Percentiles rank a stretch among this genome's conserved stretches.
These are phyloP conservation scores for Saccharomyces paradoxus DNA, from an alignment of 805 yeast genomes.

Conservation along the genomic window DNA sequence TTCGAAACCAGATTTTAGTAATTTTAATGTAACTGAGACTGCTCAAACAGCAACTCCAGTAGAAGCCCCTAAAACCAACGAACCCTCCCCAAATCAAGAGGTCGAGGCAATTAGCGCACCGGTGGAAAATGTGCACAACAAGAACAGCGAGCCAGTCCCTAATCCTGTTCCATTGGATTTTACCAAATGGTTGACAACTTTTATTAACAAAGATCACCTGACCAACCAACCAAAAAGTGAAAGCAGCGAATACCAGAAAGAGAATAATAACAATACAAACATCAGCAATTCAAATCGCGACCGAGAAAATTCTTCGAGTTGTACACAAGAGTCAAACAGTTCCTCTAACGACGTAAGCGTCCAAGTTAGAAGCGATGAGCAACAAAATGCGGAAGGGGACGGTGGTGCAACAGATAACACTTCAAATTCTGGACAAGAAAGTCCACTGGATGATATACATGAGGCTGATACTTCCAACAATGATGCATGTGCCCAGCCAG, in stretches of 20 bases:
- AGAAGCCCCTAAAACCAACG: not conserved
- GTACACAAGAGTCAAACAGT: not conserved
- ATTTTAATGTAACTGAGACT: not conserved
- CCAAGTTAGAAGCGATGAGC: not conserved
- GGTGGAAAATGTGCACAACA: not conserved
- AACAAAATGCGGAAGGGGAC: too few species aligned
- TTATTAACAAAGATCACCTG: slow-evolving; percentile 7
- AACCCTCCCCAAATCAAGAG: not conserved
- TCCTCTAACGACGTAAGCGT: not conserved
- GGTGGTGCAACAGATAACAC: not conserved
- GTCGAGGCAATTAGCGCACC: not conserved
- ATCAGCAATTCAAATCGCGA: not conserved
- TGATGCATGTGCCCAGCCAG: not conserved
- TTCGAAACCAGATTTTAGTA: not conserved
- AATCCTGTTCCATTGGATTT: slow-evolving; percentile 9
- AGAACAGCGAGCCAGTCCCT: slow-evolving; percentile 1
- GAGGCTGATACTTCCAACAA: not conserved
- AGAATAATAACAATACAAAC: not conserved
- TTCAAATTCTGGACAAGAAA: not conserved
- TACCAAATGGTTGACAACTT: slow-evolving; percentile 14
- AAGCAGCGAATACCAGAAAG: not conserved
- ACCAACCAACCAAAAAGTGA: not conserved
- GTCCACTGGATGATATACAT: not conserved
- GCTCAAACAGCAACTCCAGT: not conserved
- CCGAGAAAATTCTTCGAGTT: not conserved